Conservation (phyloP, 1,284 basidiomycete genomes). For the Cutaneotrichosporon mucoides region DNA sequence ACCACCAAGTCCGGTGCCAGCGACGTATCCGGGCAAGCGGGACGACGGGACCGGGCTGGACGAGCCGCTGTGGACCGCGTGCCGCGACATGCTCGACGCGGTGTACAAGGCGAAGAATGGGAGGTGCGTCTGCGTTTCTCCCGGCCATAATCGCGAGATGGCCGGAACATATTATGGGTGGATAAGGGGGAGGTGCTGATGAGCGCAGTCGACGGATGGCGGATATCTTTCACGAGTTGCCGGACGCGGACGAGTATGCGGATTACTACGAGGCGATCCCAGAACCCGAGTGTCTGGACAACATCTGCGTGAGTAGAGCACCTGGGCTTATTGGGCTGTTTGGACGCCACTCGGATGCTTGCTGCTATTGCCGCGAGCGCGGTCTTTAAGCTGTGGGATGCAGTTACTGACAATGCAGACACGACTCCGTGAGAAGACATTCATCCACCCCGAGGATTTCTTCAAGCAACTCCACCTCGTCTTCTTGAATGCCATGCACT, state of each 20-base stretch:
- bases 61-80: slow-evolving; percentile 35
- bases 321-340: not conserved
- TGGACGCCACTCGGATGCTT: not conserved
- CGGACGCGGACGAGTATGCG: slow-evolving; percentile 34
- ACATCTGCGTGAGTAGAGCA: slow-evolving; percentile 35
- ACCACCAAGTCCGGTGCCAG: slow-evolving; percentile 20
- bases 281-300: slow-evolving; percentile 45
- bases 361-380: too few relatives aligned
- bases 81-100: slow-evolving; percentile 36
- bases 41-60: slow-evolving; percentile 26
- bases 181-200: not conserved
- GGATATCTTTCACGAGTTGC: slow-evolving; percentile 41
- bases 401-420: too few relatives aligned
- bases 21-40: slow-evolving; percentile 31
- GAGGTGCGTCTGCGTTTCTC: slow-evolving; percentile 25
- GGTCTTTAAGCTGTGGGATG: too few relatives aligned
- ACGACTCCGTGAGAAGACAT: slow-evolving; percentile 29
- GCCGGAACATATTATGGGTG: not conserved
- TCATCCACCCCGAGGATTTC: slow-evolving; percentile 37
- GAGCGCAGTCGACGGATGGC: slow-evolving; percentile 29
- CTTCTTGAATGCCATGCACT: slow-evolving; percentile 49
- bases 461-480: slow-evolving; percentile 46
- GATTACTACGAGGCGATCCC: slow-evolving; percentile 48
- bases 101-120: slow-evolving; percentile 42
- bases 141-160: not conserved